These are phyloP conservation scores for Sporothrix globosa DNA, from an alignment of 2,329 filamentous ascomycete genomes.

Conservation along the genomic window DNA sequence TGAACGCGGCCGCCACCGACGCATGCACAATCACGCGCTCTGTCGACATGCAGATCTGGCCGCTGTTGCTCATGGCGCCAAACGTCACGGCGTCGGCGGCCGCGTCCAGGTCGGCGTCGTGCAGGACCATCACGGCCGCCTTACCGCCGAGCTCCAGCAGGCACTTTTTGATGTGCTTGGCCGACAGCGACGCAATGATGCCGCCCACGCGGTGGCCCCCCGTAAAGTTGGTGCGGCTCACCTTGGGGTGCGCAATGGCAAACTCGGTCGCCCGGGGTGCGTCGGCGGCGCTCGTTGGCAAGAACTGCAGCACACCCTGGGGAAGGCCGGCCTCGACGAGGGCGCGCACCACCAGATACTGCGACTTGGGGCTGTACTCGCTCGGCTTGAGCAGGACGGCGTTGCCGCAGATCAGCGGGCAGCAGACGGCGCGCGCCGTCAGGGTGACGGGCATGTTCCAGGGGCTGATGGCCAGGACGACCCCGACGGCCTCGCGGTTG, in stretches of 20 bases:
- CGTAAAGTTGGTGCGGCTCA: conserved; percentile 73
- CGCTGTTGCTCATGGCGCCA: conserved; percentile 63
- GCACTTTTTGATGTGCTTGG: conserved; percentile 67
- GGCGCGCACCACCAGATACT: conserved; percentile 59
- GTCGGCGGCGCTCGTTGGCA: conserved; percentile 55
- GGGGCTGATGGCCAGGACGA: conserved; percentile 69
- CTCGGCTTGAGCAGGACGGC: conserved; percentile 67
- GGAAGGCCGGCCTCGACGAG: conserved; percentile 68
- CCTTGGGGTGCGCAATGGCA: conserved; percentile 61
- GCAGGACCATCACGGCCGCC: conserved; percentile 66
- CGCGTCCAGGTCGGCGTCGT: conserved; percentile 66
- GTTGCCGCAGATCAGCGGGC: conserved; percentile 60
- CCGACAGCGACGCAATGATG: conserved; percentile 65
- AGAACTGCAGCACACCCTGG: conserved; percentile 64
- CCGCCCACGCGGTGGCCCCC: conserved; percentile 67
- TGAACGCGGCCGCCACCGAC: conserved; percentile 35
- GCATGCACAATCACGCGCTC: conserved; percentile 43
- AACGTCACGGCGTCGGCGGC: conserved; percentile 62
- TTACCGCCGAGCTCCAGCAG: conserved; percentile 73
- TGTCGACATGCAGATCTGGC: conserved; percentile 59
- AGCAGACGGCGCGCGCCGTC: conserved; percentile 47
- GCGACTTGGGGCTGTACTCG: conserved; percentile 60
- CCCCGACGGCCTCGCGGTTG: conserved; percentile 69
- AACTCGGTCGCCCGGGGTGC: conserved; percentile 59
- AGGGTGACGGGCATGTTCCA: conserved; percentile 56